Conservation (phyloP, 2,329 filamentous ascomycete genomes). For the Xylariaceae sp. region DNA sequence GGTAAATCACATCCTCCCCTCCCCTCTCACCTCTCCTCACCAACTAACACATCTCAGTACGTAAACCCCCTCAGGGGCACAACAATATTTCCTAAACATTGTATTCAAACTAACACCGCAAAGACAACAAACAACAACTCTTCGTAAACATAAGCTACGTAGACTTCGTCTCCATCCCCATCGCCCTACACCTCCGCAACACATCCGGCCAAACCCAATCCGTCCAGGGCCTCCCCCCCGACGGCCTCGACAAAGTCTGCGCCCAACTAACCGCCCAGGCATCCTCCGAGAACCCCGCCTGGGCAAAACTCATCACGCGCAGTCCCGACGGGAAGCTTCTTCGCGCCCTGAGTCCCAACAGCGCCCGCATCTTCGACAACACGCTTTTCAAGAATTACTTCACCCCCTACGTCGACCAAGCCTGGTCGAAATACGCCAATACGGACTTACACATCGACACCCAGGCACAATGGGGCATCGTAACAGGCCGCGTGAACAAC, state of each 20-base stretch:
- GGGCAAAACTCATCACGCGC: constrained; percentile 48
- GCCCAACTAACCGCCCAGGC: constrained; percentile 42
- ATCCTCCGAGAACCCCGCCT: constrained; percentile 42
- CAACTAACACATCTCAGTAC: neutral
- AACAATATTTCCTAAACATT: too few species aligned
- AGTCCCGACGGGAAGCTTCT: constrained; percentile 37
- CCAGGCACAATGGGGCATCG: constrained; percentile 47
- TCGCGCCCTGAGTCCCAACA: constrained; percentile 51
- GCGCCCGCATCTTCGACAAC: constrained; percentile 38
- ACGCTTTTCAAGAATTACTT: constrained; percentile 48
- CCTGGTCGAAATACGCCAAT: constrained; percentile 46
- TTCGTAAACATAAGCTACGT: constrained; percentile 70
- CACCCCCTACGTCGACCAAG: constrained; percentile 44
- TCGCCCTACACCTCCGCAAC: constrained; percentile 50
- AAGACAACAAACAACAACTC: constrained; percentile 55
- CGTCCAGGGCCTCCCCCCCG: constrained; percentile 45
- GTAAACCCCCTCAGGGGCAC: neutral
- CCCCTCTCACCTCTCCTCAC: neutral
- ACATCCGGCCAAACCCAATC: constrained; percentile 39
- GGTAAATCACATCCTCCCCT: too few species aligned
- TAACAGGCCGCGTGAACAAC: constrained; percentile 39
- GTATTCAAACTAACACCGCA: constrained; percentile 27
- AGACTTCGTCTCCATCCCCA: constrained; percentile 66
- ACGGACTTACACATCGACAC: constrained; percentile 48
- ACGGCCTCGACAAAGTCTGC: constrained; percentile 44